Evolutionary conservation across 306 rosid genomes (phyloP).

Genomic region (Boehmeria nivea): DNA sequence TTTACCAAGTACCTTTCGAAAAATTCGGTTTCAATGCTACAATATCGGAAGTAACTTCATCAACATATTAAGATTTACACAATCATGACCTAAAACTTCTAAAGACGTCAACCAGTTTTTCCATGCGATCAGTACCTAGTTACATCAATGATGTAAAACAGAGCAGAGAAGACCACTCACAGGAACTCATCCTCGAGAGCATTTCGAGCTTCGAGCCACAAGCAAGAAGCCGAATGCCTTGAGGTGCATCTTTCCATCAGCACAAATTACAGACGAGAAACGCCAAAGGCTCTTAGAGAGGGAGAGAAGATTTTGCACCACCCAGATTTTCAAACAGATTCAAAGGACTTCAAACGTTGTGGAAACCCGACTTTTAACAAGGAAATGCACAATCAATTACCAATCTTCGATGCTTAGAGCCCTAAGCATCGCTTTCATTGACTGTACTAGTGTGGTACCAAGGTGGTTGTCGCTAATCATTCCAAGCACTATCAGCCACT

Average conservation of each 20-base stretch:
- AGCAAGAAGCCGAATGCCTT: constrained; percentile 33
- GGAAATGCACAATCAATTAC: too few relatives aligned
- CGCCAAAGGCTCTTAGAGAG: too few relatives aligned
- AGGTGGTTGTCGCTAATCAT: constrained; percentile 38
- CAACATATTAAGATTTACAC: constrained; percentile 24
- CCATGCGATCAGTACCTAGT: constrained; percentile 30
- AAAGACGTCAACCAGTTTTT: neutral
- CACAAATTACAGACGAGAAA: constrained; percentile 8
- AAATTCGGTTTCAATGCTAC: too few relatives aligned
- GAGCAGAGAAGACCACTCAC: constrained; percentile 24
- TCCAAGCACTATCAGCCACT: constrained; percentile 87
- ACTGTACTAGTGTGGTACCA: constrained; percentile 18
- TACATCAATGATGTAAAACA: constrained; percentile 28
- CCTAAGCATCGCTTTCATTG: constrained; percentile 20
- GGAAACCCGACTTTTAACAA: too few relatives aligned
- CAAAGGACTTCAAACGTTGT: too few relatives aligned
- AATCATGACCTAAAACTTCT: constrained; percentile 30
- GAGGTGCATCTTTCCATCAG: constrained; percentile 24
- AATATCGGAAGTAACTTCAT: too few relatives aligned
- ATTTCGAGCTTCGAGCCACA: constrained; percentile 14
- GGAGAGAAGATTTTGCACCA: too few relatives aligned
- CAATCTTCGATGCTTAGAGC: too few relatives aligned
- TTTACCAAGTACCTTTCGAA: too few relatives aligned
- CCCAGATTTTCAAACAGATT: too few relatives aligned
- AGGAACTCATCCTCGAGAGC: constrained; percentile 30